Evolutionary conservation across 2,329 filamentous ascomycete species (phyloP), one percentile per base, ranked within the genome.

Genomic region (Penicillium griseofulvum): DNA sequence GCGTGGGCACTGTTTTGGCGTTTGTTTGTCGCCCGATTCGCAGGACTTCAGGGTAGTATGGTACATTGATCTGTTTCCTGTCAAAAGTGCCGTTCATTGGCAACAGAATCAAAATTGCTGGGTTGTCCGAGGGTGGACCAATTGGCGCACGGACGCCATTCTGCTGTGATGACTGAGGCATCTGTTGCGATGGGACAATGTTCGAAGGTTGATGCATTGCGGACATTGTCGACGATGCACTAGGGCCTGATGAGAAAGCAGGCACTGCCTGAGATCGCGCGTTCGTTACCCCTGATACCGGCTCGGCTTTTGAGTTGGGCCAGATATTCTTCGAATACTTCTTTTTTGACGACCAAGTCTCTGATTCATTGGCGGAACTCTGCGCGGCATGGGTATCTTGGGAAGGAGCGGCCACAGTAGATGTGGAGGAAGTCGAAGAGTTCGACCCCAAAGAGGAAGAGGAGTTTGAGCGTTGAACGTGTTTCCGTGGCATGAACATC

Each of bases 21-120:
- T 99, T 99, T 19, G 94, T 99, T 75, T 99, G 94, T 45, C 94
- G 88, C 42, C 94, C 94, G 68, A 99, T 96, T 60, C 91, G 87
- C 47, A 99, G 80, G 38, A 90, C 88, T n/a, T 97, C 93, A n/a
- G 94, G 94, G 61, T 85, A 89, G 71, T 89, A 96, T 0, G 94
- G 94, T 2, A 99, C 90, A 33, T 84, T 90, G 65, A 99, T 97
- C 41, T 92, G 94, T 77, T 99, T 99, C 68, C 91, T 87, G 73
- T 97, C 94, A 71, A 99, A 99, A 1, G 93, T 97, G 55, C 91
- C 90, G 69, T 99, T 99, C 67, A 97, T 85, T 0, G 94, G 95
- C 6, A 93, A 78, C 5, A 99, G 83, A 58, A 91, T 91, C 39
- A 97, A 82, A 22, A 97, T 87, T 0, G 91, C 90, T 49, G 89